Evolutionary conservation across 1,284 basidiomycete species (phyloP), one percentile per base, ranked within the genome.

Genomic region (Ustanciosporium gigantosporum): DNA sequence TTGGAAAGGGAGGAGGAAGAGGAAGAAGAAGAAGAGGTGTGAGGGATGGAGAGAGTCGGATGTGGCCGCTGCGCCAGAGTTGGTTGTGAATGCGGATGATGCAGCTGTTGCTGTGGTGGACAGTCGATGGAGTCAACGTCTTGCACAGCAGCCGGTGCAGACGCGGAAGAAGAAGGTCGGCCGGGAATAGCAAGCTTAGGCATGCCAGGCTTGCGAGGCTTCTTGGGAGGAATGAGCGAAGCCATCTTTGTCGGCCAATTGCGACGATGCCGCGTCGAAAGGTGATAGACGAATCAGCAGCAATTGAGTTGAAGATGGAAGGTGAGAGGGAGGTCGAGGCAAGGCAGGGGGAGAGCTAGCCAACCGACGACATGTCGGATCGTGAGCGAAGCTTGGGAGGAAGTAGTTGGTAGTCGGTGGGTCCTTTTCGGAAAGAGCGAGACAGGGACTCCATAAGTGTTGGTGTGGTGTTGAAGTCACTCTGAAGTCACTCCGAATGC

Each of bases 141-240:
- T 15, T 50, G 20, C 16, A 37, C 20, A 16, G 21, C 48, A 3
- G 29, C 41, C 21, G 58, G 49, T n/a, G 58, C 46, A 11, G 52
- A 55, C 15, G 58, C 61, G 5, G 64, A 57, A 1, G 64, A 50
- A 8, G 64, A 37, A 11, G 59, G 61, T 16, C 56, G 24, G 1
- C 47, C 41, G 1, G 70, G 68, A 21, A 74, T 64, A 24, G 55
- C 42, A 16, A 76, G 66, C 44, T 75, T 76, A n/a, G 74, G 74
- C 66, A 71, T 61, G n/a, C 69, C 72, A 21, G 55, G 53, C 50
- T 66, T 56, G 43, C 59, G 58, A 13, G 65, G 65, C 37, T 68
- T 53, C 46, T 67, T 70, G 17, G 74, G 74, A 2, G 74, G 74
- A 29, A 77, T 76, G 23, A 76, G 44, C 17, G 71, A 76, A 19